A percentile compares a stretch with the other conserved stretches of the same genome.
Evolutionary conservation across 306 rosid species (phyloP).

Genomic region (Prunus fruticosa): DNA sequence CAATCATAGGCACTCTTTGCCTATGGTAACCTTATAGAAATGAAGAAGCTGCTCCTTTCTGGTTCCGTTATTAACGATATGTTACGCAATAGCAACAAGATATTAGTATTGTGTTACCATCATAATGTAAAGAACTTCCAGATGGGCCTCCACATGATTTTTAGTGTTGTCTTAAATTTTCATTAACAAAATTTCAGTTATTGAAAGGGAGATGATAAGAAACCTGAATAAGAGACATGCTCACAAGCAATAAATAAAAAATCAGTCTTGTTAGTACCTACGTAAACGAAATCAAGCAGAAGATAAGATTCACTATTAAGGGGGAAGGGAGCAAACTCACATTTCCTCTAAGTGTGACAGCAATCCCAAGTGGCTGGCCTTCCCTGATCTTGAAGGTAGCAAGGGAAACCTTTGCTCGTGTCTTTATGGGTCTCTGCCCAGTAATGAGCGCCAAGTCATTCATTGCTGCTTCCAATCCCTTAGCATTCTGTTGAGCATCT

Average conservation of each 20-base stretch:
- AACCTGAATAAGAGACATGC: slow-evolving; percentile 1
- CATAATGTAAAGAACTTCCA: slow-evolving; percentile 6
- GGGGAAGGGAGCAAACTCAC: slow-evolving; percentile 42
- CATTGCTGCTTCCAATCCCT: slow-evolving; percentile 92
- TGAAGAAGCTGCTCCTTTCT: background rate
- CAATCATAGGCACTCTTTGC: background rate
- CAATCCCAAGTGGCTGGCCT: slow-evolving; percentile 97
- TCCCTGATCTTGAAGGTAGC: slow-evolving; percentile 98
- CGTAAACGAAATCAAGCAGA: background rate
- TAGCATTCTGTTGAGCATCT: slow-evolving; percentile 94
- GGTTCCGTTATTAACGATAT: background rate
- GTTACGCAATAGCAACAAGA: background rate
- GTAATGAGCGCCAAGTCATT: slow-evolving; percentile 78
- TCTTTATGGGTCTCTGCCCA: slow-evolving; percentile 90
- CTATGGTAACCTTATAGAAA: background rate
- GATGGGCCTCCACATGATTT: background rate
- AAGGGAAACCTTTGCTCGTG: slow-evolving; percentile 75
- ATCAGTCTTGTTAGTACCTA: background rate
- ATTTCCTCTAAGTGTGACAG: slow-evolving; percentile 86
- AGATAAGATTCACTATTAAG: background rate
- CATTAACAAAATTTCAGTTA: background rate
- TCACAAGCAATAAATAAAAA: background rate
- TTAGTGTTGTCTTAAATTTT: background rate
- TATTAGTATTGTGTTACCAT: background rate
- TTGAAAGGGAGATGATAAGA: background rate